Evolutionary conservation across 202 grass and related monocot species (phyloP).

Genomic region (Schoenoplectus triqueter): DNA sequence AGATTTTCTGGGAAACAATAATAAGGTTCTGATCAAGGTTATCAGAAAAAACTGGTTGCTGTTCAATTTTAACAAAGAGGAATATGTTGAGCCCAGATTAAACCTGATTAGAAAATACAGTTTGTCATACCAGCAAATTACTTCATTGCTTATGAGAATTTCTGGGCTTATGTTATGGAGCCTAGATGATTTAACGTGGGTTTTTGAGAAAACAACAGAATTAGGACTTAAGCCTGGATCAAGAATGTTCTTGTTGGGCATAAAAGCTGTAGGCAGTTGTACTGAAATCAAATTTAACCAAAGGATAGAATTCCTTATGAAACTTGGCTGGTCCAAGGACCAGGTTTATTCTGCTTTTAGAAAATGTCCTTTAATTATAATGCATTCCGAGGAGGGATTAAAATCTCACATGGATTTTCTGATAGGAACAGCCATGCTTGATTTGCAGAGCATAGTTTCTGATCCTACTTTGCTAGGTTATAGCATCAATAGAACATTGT

Average conservation of each 20-base stretch:
- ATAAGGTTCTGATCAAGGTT: slow-evolving; percentile 1
- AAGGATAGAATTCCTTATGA: not conserved
- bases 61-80: slow-evolving; percentile 16
- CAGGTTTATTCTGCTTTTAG: not conserved
- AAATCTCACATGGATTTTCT: slow-evolving; percentile 36
- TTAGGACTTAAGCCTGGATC: not conserved
- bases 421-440: not conserved
- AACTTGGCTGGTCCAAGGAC: not conserved
- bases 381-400: not conserved
- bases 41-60: slow-evolving; percentile 17
- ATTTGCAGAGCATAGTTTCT: not conserved
- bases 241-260: not conserved
- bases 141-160: slow-evolving; percentile 39
- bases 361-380: not conserved
- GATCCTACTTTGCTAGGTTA: slow-evolving; percentile 8
- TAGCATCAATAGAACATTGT: slow-evolving; percentile 30
- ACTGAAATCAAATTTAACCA: not conserved
- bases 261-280: not conserved
- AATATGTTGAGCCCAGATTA: slow-evolving; percentile 34
- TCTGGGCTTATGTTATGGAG: slow-evolving; percentile 34
- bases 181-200: not conserved
- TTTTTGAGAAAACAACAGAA: not conserved
- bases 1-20: not conserved
- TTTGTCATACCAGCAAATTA: slow-evolving; percentile 47
- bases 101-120: slow-evolving; percentile 45